phyloP scores from a whole-genome alignment of 371 early-diverging fungal genomes.

The Chytridium lagenaria region DNA sequence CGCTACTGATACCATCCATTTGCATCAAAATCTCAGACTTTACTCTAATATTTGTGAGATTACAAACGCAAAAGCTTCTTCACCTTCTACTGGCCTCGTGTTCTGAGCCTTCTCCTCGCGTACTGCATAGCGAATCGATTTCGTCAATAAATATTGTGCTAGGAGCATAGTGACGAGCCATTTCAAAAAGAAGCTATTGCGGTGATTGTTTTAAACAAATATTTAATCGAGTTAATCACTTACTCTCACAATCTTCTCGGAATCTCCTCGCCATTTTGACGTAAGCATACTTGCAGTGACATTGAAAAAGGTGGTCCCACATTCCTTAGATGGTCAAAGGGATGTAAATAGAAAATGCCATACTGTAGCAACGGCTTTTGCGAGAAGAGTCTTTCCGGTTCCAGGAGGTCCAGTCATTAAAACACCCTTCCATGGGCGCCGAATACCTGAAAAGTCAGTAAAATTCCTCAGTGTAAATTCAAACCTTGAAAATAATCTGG shows the following conservation, averaged over 20 bases:
- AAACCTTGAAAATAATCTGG: constrained; percentile 63
- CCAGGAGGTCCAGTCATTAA: constrained; percentile 75
- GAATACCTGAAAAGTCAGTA: constrained; percentile 40
- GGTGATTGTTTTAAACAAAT: neutral
- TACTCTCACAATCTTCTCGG: constrained; percentile 64
- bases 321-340: constrained; percentile 48
- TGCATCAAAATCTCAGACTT: constrained; percentile 67
- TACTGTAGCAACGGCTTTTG: constrained; percentile 66
- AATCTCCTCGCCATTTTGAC: constrained; percentile 65
- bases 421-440: constrained; percentile 72
- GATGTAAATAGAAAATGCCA: neutral
- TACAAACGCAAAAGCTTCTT: neutral
- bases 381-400: constrained; percentile 71
- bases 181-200: constrained; percentile 58
- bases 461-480: neutral
- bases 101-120: constrained; percentile 59
- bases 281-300: constrained; percentile 61
- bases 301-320: constrained; percentile 67
- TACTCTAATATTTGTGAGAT: constrained; percentile 39
- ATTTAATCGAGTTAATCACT: neutral
- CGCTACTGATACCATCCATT: constrained; percentile 64
- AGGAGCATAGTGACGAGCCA: constrained; percentile 64
- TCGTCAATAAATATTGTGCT: constrained; percentile 69
- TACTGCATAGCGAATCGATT: constrained; percentile 60
- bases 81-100: constrained; percentile 60